These are phyloP conservation scores for Pterocarpus macrocarpus DNA, from an alignment of 306 rosid species.

Conservation along the genomic window DNA sequence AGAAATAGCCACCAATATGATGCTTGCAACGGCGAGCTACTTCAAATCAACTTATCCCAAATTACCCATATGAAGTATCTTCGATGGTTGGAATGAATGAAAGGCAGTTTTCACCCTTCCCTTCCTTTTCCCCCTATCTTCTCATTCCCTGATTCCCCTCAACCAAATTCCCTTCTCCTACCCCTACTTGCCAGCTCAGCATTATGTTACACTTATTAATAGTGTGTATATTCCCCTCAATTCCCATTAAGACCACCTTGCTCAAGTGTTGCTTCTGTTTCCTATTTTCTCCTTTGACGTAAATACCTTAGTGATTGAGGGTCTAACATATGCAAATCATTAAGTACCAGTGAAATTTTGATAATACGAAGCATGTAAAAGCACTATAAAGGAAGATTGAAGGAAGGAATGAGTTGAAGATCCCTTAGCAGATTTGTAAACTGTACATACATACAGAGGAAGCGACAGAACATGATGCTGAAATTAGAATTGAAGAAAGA, in stretches of 20 bases:
- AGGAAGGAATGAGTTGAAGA: not conserved
- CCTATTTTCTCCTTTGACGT: conserved; percentile 28
- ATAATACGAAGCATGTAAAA: conserved; percentile 23
- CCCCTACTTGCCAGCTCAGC: not conserved
- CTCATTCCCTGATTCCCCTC: not conserved
- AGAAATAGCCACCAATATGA: conserved; percentile 3
- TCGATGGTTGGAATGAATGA: not conserved
- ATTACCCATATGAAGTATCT: not conserved
- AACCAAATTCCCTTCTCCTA: conserved; percentile 21
- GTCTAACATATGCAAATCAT: conserved; percentile 3
- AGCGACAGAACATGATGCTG: conserved; percentile 4
- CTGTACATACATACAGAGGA: conserved; percentile 4
- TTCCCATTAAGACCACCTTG: conserved; percentile 12
- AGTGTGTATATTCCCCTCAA: not conserved
- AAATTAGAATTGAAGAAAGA: conserved; percentile 38
- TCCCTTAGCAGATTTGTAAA: not conserved
- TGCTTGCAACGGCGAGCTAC: not conserved
- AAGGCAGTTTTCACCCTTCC: conserved; percentile 3
- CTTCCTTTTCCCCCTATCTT: not conserved
- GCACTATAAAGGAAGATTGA: conserved; percentile 13
- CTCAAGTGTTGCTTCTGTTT: conserved; percentile 8
- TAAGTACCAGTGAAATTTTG: conserved; percentile 18
- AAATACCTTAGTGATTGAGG: conserved; percentile 7
- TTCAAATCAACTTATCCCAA: not conserved
- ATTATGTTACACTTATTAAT: not conserved